Conservation (phyloP, 2,329 filamentous ascomycete species). For the Claviceps pusilla region DNA sequence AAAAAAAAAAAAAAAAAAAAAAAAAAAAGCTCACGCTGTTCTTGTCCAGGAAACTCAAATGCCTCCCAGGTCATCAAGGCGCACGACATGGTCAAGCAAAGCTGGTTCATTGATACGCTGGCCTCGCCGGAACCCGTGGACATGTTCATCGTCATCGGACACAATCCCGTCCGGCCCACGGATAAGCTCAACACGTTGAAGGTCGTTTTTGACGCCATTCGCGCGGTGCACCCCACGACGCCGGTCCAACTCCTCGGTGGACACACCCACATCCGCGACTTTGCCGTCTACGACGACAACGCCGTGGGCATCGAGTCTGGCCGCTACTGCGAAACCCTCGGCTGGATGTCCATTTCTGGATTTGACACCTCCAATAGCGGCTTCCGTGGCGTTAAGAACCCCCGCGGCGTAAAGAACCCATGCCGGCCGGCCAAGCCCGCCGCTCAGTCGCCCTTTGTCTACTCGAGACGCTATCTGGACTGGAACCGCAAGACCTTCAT, state of each 20-base stretch:
- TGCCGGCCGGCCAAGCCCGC: constrained; percentile 24
- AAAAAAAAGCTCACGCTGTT: background rate
- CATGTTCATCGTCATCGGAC: constrained; percentile 47
- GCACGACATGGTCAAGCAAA: constrained; percentile 32
- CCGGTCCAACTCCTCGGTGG: constrained; percentile 53
- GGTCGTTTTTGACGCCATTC: constrained; percentile 41
- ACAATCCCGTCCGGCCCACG: constrained; percentile 40
- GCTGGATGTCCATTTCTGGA: constrained; percentile 50
- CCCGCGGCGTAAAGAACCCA: constrained; percentile 23
- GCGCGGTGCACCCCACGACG: constrained; percentile 36
- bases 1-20: no score
- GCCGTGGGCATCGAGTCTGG: constrained; percentile 48
- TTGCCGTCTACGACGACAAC: constrained; percentile 46
- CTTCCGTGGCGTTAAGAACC: constrained; percentile 20
- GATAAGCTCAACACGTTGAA: constrained; percentile 28
- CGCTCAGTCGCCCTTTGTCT: constrained; percentile 26
- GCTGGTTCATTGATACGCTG: constrained; percentile 46
- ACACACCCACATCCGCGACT: constrained; percentile 50
- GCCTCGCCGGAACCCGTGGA: constrained; percentile 40
- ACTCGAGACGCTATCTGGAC: constrained; percentile 49
- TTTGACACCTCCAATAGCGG: constrained; percentile 33
- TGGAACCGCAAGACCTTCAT: constrained; percentile 53
- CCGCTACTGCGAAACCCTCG: constrained; percentile 53
- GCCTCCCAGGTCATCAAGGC: constrained; percentile 45
- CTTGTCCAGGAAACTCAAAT: constrained; percentile 37